Conservation (phyloP, 2,329 filamentous ascomycete species). For the Ascochyta koolunga region DNA sequence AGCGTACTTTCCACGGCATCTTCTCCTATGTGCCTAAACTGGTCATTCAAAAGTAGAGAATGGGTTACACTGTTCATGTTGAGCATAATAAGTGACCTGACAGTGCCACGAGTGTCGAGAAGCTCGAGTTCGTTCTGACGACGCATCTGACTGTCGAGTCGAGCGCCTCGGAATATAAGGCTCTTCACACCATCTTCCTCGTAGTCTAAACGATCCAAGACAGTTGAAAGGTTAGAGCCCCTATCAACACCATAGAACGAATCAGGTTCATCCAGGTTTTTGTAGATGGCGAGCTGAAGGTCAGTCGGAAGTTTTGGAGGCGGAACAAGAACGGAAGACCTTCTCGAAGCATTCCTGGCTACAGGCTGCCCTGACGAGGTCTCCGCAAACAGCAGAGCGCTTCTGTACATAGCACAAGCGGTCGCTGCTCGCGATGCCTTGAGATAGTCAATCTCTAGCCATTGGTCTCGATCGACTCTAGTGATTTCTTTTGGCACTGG, state of each 20-base stretch:
- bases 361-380: constrained; percentile 63
- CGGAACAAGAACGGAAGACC: constrained; percentile 62
- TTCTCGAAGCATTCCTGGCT: constrained; percentile 62
- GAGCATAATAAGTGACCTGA: constrained; percentile 78
- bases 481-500: constrained; percentile 75
- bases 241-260: constrained; percentile 92
- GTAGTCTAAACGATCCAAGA: constrained; percentile 84
- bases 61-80: constrained; percentile 87
- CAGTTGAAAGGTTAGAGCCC: constrained; percentile 74
- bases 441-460: constrained; percentile 83
- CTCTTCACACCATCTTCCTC: constrained; percentile 87
- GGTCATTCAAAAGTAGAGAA: constrained; percentile 73
- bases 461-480: constrained; percentile 76
- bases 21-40: constrained; percentile 63
- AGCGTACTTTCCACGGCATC: constrained; percentile 74
- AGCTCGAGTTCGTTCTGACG: constrained; percentile 61
- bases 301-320: constrained; percentile 62
- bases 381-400: constrained; percentile 83
- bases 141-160: constrained; percentile 84
- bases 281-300: constrained; percentile 81
- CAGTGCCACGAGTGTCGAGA: constrained; percentile 70
- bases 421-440: constrained; percentile 74
- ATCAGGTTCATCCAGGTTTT: constrained; percentile 93
- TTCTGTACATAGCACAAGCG: constrained; percentile 83
- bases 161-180: constrained; percentile 86